Conservation (phyloP, 75 land plant genomes). For the Cunninghamia lanceolata region DNA sequence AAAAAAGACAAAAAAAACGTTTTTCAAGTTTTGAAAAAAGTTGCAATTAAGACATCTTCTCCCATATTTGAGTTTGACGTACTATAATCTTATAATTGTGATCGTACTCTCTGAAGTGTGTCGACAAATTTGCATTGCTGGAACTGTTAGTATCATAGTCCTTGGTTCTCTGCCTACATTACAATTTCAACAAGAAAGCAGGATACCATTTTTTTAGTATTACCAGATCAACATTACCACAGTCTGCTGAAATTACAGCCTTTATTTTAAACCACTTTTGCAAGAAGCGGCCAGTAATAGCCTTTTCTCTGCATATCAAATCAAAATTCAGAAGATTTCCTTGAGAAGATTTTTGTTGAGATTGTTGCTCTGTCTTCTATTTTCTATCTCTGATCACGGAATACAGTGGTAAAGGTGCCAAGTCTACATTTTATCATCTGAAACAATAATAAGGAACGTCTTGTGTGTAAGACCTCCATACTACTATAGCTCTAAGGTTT, state of each 20-base stretch:
- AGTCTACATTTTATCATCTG: not conserved
- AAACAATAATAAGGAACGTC: not conserved
- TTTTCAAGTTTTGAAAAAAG: not conserved
- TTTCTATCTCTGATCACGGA: not conserved
- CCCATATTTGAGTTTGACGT: not conserved
- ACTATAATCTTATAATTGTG: not conserved
- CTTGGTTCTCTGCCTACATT: not conserved
- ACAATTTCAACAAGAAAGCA: not conserved
- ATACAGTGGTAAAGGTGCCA: not conserved
- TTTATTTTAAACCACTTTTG: not conserved
- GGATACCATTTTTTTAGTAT: not conserved
- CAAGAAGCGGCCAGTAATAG: not conserved
- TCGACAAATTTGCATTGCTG: not conserved
- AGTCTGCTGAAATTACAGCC: not conserved
- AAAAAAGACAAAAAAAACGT: not conserved
- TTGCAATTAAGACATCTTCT: not conserved
- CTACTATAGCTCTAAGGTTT: not conserved
- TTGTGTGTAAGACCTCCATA: not conserved
- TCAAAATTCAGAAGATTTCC: not conserved
- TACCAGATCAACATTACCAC: not conserved
- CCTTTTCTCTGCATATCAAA: not conserved
- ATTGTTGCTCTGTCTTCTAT: not conserved
- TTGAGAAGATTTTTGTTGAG: not conserved
- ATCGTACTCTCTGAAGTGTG: not conserved
- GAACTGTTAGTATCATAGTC: not conserved